phyloP scores from a whole-genome alignment of 352 stramenopile genomes.

The Pilasporangium apinafurcum region DNA sequence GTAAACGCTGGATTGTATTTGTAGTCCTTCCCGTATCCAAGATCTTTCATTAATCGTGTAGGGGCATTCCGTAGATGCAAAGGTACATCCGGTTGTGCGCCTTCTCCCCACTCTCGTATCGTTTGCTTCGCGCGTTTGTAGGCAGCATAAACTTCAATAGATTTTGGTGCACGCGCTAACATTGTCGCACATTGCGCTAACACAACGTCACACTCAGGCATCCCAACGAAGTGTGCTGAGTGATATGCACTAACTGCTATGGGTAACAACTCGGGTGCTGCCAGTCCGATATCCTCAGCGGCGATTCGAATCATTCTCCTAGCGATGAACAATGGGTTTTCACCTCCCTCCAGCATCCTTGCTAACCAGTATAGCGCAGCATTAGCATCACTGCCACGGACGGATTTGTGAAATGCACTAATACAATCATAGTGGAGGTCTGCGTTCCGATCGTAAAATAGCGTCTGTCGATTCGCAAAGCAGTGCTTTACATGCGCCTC shows the following conservation, averaged over 20 bases:
- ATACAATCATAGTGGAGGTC: constrained; percentile 87
- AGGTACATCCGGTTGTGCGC: constrained; percentile 63
- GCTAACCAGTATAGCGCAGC: constrained; percentile 81
- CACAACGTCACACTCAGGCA: constrained; percentile 83
- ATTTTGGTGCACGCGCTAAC: constrained; percentile 78
- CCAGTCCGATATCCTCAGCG: constrained; percentile 79
- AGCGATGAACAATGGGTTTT: constrained; percentile 79
- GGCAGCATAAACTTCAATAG: constrained; percentile 75
- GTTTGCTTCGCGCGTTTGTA: constrained; percentile 75
- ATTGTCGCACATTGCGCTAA: constrained; percentile 75
- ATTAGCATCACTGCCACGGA: constrained; percentile 78
- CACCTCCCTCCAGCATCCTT: constrained; percentile 81
- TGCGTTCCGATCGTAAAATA: constrained; percentile 81
- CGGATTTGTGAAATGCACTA: constrained; percentile 80
- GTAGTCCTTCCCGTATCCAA: constrained; percentile 76
- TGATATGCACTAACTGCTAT: constrained; percentile 71
- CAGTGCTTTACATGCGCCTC: constrained; percentile 60
- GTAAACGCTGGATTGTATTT: constrained; percentile 80
- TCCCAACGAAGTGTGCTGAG: constrained; percentile 66
- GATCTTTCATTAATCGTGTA: constrained; percentile 69
- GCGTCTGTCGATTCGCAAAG: constrained; percentile 62
- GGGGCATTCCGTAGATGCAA: constrained; percentile 79
- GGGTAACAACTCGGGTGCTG: constrained; percentile 55
- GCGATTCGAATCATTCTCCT: constrained; percentile 79
- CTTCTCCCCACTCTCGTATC: constrained; percentile 45